These are phyloP conservation scores for Candida krabiensis DNA, from an alignment of 805 yeast species.

Conservation along the genomic window DNA sequence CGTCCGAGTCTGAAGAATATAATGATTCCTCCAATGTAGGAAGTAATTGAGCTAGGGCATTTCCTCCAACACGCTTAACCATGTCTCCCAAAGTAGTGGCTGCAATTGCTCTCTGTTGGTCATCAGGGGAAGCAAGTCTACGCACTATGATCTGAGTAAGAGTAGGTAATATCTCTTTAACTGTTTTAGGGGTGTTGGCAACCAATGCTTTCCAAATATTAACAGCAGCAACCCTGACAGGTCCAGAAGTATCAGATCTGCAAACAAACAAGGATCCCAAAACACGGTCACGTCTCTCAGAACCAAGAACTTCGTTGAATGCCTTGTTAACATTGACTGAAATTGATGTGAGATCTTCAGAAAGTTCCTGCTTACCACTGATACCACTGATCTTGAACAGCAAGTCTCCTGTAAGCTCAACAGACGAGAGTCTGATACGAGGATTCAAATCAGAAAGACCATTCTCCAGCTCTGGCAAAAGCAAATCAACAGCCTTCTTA, in stretches of 20 bases:
- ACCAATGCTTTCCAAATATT: constrained; percentile 98
- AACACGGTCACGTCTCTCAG: constrained; percentile 83
- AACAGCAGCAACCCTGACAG: constrained; percentile 84
- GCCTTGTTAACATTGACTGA: constrained; percentile 56
- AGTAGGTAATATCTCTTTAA: constrained; percentile 86
- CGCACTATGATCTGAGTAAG: constrained; percentile 78
- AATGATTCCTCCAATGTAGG: constrained; percentile 79
- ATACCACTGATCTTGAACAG: constrained; percentile 93
- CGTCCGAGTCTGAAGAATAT: constrained; percentile 65
- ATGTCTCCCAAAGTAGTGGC: constrained; percentile 93
- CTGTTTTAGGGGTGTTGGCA: constrained; percentile 91
- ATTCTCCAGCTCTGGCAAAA: constrained; percentile 88
- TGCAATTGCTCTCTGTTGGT: constrained; percentile 78
- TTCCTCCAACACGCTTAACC: constrained; percentile 90
- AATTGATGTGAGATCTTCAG: constrained; percentile 50
- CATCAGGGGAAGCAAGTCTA: constrained; percentile 80
- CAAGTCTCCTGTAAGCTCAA: constrained; percentile 92
- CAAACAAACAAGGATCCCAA: constrained; percentile 87
- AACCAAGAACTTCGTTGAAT: constrained; percentile 78
- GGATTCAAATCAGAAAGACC: constrained; percentile 82
- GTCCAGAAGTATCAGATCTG: constrained; percentile 86
- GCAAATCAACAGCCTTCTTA: constrained; percentile 84
- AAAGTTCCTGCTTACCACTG: constrained; percentile 69
- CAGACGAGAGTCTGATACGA: constrained; percentile 89
- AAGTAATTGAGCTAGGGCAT: constrained; percentile 76